Conservation (phyloP, 805 yeast genomes). For the Blastobotrys mokoenaii region DNA sequence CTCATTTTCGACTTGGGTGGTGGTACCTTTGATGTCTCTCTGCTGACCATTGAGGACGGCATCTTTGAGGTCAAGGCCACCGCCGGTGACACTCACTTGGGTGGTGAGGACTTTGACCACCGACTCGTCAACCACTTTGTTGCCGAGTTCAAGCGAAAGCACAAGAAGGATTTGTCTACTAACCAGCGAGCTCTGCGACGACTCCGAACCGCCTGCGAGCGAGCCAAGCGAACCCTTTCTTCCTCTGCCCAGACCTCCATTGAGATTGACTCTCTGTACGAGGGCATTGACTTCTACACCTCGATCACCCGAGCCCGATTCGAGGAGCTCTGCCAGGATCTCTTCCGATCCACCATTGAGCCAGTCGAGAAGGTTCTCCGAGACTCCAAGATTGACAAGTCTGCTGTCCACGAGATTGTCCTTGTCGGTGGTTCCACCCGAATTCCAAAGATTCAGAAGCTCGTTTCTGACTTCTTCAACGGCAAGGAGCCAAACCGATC, state of each 20-base stretch:
- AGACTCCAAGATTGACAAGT: conserved; percentile 85
- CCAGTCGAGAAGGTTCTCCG: conserved; percentile 93
- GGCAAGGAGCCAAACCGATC: conserved; percentile 97
- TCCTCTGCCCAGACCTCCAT: conserved; percentile 92
- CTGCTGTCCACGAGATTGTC: conserved; percentile 85
- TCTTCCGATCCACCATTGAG: conserved; percentile 87
- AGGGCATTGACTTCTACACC: conserved; percentile 95
- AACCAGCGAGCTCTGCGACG: conserved; percentile 98
- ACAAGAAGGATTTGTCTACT: conserved; percentile 85
- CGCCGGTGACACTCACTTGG: conserved; percentile 85
- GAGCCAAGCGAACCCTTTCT: conserved; percentile 98
- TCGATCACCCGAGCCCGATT: conserved; percentile 95
- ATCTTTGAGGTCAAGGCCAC: conserved; percentile 96
- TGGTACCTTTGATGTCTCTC: conserved; percentile 97
- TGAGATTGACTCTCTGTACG: conserved; percentile 90
- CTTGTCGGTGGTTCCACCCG: conserved; percentile 97
- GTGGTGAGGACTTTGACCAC: conserved; percentile 99
- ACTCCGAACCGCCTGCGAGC: conserved; percentile 97
- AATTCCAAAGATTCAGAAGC: conserved; percentile 94
- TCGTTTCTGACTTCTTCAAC: conserved; percentile 92
- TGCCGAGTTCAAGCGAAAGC: conserved; percentile 94
- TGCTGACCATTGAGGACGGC: conserved; percentile 89
- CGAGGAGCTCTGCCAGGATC: conserved; percentile 90
- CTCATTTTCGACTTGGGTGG: conserved; percentile 96
- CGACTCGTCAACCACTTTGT: conserved; percentile 91